A percentile compares a stretch with the other conserved stretches of the same genome.
Evolutionary conservation across 257 asterid species (phyloP).

Genomic region (Fraxinus cuspidata): DNA sequence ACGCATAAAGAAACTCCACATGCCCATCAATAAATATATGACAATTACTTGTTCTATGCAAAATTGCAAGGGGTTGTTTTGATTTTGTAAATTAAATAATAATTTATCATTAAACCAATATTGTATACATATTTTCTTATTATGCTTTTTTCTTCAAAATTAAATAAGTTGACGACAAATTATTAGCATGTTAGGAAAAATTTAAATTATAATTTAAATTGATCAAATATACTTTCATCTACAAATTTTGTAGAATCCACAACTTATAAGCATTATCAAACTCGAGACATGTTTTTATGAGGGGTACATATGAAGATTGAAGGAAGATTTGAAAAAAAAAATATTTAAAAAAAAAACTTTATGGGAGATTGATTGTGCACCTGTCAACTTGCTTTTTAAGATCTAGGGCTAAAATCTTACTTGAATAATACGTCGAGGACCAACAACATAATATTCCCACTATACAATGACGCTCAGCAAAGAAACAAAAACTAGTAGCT

Average conservation of each 20-base stretch:
- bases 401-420: neutral
- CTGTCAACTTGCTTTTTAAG: neutral
- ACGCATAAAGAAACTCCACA: neutral
- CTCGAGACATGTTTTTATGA: no score
- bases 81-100: neutral
- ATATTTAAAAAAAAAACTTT: no score
- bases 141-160: neutral
- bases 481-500: constrained; percentile 19
- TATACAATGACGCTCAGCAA: neutral
- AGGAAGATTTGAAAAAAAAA: no score
- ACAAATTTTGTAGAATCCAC: no score
- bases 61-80: neutral
- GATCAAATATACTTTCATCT: no score
- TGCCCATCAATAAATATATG: neutral
- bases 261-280: no score
- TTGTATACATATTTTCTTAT: neutral
- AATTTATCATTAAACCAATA: neutral
- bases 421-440: neutral
- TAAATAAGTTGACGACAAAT: neutral
- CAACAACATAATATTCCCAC: neutral
- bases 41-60: neutral
- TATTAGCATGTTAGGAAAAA: neutral
- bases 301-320: no score
- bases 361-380: neutral
- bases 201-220: no score